These are phyloP conservation scores for Eimeria maxima DNA, from an alignment of 169 alveolate species.

Conservation along the genomic window DNA sequence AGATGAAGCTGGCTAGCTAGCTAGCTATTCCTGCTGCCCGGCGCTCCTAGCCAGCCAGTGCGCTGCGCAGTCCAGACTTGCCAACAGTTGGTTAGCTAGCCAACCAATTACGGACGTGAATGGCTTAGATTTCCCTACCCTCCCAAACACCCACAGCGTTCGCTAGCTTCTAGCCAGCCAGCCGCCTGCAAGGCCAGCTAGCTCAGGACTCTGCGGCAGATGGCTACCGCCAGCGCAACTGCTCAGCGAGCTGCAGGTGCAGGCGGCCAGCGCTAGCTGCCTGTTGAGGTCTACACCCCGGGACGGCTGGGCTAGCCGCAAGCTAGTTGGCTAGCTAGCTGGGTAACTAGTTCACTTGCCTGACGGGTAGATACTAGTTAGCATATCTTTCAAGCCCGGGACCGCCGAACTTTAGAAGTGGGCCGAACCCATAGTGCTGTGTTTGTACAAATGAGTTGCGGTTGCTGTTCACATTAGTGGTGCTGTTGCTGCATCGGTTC, in stretches of 20 bases:
- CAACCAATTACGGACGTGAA: not conserved
- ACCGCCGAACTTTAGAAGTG: not conserved
- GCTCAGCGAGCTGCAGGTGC: not conserved
- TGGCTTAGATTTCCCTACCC: not conserved
- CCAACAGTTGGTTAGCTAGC: constrained; percentile 5
- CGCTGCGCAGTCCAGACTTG: not conserved
- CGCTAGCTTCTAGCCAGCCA: not conserved
- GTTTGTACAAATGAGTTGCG: not conserved
- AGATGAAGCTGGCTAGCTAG: not conserved
- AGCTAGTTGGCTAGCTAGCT: not conserved
- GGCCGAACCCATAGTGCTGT: not conserved
- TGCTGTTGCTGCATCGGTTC: not conserved
- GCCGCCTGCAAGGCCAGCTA: not conserved
- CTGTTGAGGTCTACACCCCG: not conserved
- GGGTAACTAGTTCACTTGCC: not conserved
- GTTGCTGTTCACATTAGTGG: not conserved
- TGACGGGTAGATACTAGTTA: not conserved
- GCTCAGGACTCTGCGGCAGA: not conserved
- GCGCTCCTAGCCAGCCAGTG: not conserved
- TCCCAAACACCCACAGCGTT: not conserved
- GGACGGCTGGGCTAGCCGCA: not conserved
- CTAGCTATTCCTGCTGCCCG: not conserved
- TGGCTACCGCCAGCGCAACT: not conserved
- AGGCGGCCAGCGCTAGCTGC: not conserved
- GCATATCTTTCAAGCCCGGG: not conserved